Percentiles rank a stretch among this genome's conserved stretches.
Evolutionary conservation across 2,329 filamentous ascomycete genomes (phyloP).

Genomic region (Claviceps sp.): DNA sequence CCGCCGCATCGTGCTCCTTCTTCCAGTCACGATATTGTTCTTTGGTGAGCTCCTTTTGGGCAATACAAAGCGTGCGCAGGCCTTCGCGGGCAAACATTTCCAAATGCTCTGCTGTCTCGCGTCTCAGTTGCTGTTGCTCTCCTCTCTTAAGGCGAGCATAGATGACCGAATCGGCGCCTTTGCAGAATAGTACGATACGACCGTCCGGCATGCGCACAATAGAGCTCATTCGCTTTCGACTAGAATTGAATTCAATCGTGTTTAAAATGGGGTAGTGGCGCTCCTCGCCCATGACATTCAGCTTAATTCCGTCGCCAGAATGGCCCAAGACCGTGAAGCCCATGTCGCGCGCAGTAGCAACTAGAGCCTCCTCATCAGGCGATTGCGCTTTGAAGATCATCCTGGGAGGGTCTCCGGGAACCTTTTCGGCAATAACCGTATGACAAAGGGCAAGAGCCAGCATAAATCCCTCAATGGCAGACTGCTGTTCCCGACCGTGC

Average conservation of each 20-base stretch:
- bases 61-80: conserved; percentile 86
- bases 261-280: conserved; percentile 78
- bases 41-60: conserved; percentile 66
- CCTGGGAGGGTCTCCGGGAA: conserved; percentile 76
- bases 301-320: conserved; percentile 63
- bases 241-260: conserved; percentile 94
- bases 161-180: conserved; percentile 94
- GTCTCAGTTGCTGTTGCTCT: conserved; percentile 72
- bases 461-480: conserved; percentile 83
- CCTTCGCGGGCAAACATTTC: conserved; percentile 96
- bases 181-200: conserved; percentile 84
- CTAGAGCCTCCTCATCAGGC: conserved; percentile 87
- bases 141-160: conserved; percentile 80
- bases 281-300: conserved; percentile 82
- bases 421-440: conserved; percentile 83
- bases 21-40: conserved; percentile 78
- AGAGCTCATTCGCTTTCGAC: conserved; percentile 92
- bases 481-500: conserved; percentile 61
- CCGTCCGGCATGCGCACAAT: conserved; percentile 91
- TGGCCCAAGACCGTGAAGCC: conserved; percentile 85
- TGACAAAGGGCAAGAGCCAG: conserved; percentile 89
- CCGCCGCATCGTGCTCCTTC: conserved; percentile 74
- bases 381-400: conserved; percentile 97
- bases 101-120: conserved; percentile 78
- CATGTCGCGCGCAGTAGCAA: conserved; percentile 86